Base-by-base conservation (phyloP, 768 basidiomycete species). In the Rhizopogon vinicolor region DNA sequence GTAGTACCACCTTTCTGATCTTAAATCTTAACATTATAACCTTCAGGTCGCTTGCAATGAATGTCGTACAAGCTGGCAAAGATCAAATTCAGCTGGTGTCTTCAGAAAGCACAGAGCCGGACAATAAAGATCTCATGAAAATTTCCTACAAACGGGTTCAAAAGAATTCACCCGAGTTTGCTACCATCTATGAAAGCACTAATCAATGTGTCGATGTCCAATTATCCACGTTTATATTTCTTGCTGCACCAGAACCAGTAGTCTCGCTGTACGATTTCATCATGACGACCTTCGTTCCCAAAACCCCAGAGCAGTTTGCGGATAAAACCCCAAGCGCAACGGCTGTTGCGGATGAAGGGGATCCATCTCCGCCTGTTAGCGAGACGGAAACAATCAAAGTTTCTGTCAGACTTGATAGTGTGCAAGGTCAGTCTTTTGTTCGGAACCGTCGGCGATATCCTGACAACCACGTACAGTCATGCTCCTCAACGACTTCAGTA, bases 191-290 rank as follows among this genome's bases (percentile, higher is more conserved):
- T 69, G 92, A 93, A 58, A 86, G 89, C 22, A 84, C 94, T 45
- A 90, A 96, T 63, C 95, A 97, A 70, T 89, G 75, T 56, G 83
- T 98, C 55, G 88, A 93, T 63, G 82, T 93, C 60, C 84, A 84
- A 61, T 76, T 98, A 40, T 95, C 96, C 3, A 97, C 96, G 0
- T 85, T 99, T 67, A 81, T 95, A 51, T 86, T 98, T 70, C 84
- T 85, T 54, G 85, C 89, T 3, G 88, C 89, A 7, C 94, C 97
- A 0, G 92, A 93, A 65, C 94, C 96, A 12, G 86, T 98, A 42
- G 74, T 99, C 39, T 80, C 88, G 2, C 71, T 98, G 19, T 98
- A 98, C 71, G 94, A 98, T 72, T 98, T 96, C 74, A 83, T 99
- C 70, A 95, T 99, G 88, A 88, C 90, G 3, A 98, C 97, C 0